Evolutionary conservation across 768 basidiomycete genomes (phyloP).

Genomic region (button mushroom (Agaricus bisporus)): DNA sequence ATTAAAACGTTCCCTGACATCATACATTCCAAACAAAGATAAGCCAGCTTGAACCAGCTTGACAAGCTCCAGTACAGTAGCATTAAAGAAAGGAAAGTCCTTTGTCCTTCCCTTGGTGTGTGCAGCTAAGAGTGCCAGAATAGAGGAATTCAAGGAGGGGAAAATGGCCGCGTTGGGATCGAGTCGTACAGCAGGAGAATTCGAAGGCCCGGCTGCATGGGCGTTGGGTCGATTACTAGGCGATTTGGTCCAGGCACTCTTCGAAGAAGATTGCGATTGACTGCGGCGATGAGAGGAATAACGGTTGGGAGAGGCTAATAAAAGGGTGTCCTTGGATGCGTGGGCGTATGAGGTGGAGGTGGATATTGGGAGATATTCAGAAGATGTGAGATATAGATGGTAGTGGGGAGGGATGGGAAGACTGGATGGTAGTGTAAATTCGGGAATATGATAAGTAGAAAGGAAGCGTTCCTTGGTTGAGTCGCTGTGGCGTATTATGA

Average conservation of each 20-base stretch:
- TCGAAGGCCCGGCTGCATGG: constrained; percentile 10
- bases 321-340: neutral
- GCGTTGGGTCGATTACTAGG: constrained; percentile 10
- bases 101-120: constrained; percentile 21
- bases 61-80: constrained; percentile 70
- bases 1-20: constrained; percentile 11
- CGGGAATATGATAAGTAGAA: constrained; percentile 40
- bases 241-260: constrained; percentile 11
- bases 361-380: constrained; percentile 39
- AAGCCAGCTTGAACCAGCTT: constrained; percentile 69
- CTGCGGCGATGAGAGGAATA: constrained; percentile 15
- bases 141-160: neutral
- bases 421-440: constrained; percentile 3
- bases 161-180: constrained; percentile 3
- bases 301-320: constrained; percentile 12
- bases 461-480: constrained; percentile 78
- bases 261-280: constrained; percentile 15
- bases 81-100: constrained; percentile 43
- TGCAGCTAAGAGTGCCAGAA: neutral
- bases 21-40: constrained; percentile 62
- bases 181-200: constrained; percentile 9
- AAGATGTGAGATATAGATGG: neutral
- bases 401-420: constrained; percentile 4
- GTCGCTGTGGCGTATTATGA: constrained; percentile 39
- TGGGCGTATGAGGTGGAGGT: constrained; percentile 16